These are phyloP conservation scores for Cladosporium cucumerinum DNA, from an alignment of 2,329 filamentous ascomycete species.

Conservation along the genomic window DNA sequence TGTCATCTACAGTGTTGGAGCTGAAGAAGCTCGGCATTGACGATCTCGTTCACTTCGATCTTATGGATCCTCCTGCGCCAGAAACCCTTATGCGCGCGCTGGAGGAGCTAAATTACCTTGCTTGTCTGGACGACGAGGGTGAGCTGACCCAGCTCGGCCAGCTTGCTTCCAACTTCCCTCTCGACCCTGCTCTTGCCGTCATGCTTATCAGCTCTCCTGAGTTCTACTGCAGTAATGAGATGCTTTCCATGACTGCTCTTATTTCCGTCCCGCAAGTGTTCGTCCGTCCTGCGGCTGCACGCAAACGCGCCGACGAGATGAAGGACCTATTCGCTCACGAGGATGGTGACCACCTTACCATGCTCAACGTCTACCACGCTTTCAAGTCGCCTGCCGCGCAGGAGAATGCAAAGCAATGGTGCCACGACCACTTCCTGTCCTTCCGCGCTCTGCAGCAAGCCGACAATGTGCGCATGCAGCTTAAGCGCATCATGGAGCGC, in stretches of 20 bases:
- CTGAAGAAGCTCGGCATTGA: constrained; percentile 95
- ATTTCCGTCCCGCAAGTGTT: constrained; percentile 95
- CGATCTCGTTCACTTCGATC: constrained; percentile 94
- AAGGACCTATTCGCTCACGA: constrained; percentile 88
- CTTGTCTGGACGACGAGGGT: constrained; percentile 93
- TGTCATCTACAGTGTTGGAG: constrained; percentile 91
- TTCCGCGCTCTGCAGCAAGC: constrained; percentile 84
- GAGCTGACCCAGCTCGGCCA: constrained; percentile 82
- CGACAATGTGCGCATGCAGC: constrained; percentile 87
- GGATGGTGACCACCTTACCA: constrained; percentile 91
- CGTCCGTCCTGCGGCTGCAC: constrained; percentile 76
- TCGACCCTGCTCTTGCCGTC: constrained; percentile 90
- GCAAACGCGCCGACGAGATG: constrained; percentile 95
- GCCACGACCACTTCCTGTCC: constrained; percentile 92
- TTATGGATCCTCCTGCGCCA: constrained; percentile 97
- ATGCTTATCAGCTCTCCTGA: constrained; percentile 98
- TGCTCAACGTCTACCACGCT: constrained; percentile 96
- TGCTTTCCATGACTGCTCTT: constrained; percentile 88
- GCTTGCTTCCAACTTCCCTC: constrained; percentile 88
- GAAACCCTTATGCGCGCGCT: constrained; percentile 98
- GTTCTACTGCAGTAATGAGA: constrained; percentile 98
- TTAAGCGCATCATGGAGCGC: constrained; percentile 96
- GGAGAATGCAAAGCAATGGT: constrained; percentile 82
- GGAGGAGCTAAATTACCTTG: constrained; percentile 95
- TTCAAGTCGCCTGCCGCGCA: constrained; percentile 75